These are phyloP conservation scores for Plasmodium gonderi DNA, from an alignment of 169 alveolate genomes.

Conservation along the genomic window DNA sequence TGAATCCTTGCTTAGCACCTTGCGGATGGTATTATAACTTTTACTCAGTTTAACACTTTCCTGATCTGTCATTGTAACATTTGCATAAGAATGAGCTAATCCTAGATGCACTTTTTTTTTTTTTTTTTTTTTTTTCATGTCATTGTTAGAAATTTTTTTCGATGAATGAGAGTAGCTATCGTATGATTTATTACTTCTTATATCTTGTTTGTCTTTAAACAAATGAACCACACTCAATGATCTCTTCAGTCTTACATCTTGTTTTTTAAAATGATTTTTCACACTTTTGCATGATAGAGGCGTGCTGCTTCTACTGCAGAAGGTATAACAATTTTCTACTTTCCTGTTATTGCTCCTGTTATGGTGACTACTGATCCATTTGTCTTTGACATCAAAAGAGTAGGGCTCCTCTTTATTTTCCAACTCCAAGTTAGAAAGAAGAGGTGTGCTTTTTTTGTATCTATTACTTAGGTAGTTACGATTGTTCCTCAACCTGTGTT, in stretches of 20 bases:
- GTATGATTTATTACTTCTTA: neutral
- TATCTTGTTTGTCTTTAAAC: neutral
- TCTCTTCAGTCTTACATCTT: neutral
- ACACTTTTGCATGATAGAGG: neutral
- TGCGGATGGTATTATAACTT: neutral
- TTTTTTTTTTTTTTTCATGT: neutral
- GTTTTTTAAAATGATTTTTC: neutral
- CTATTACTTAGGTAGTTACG: too few species aligned
- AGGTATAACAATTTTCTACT: neutral
- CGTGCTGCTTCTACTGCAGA: neutral
- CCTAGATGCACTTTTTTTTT: neutral
- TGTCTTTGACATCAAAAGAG: neutral
- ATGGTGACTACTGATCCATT: too few species aligned
- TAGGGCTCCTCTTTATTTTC: neutral
- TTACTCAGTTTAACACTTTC: neutral
- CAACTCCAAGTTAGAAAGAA: too few species aligned
- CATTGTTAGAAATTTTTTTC: neutral
- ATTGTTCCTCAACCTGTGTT: too few species aligned
- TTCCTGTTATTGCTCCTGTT: neutral
- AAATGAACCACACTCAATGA: conserved; percentile 10
- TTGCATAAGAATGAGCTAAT: neutral
- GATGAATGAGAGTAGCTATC: neutral
- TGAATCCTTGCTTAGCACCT: too few species aligned
- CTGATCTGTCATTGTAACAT: neutral
- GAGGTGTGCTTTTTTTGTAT: too few species aligned